Evolutionary conservation across 139 green algal species (phyloP), one percentile per base, ranked within the genome.

Genomic region (Ostreobium quekettii): DNA sequence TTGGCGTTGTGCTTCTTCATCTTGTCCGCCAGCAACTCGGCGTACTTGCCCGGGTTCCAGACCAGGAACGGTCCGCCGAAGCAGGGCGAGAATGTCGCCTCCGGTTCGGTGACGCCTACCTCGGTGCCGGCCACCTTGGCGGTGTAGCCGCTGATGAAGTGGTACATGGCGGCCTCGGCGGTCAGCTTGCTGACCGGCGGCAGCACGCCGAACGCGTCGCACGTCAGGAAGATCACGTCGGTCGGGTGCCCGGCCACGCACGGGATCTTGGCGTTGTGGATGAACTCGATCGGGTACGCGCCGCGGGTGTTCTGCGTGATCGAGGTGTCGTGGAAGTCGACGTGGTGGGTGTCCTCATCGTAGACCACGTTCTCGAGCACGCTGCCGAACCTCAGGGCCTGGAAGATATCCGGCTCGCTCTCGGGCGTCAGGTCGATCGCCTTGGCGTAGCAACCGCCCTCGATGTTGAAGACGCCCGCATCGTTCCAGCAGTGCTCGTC

Each of bases 381-480:
- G 0, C 86, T 77, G 61, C 91, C 91, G 74, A 90, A 81, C 32
- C 83, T 78, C 69, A 97, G 90, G 64, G 93, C 93, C 26, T 86
- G 73, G 66, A 71, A 96, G 70, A 98, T 97, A 72, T 93, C 84
- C 0, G 93, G 91, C 79, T 98, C 93, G 6, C 48, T 64, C 19
- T 38, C 29, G 69, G 77, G 63, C 67, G 80, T 83, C 28, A 95
- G 78, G n/a, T 83, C 80, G 48, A 97, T 96, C 82, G 70, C 86
- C 86, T 97, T 97, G 70, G 90, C 91, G 61, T 97, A 97, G 82
- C 91, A 97, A 64, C 91, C 91, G n/a, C 91, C 91, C 86, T 97
- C 91, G 46, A 97, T 90, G 83, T 97, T 96, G 79, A 91, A 92
- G 36, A 95, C 87, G 58, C 91, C 91, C 3, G 84, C 67, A 58